A percentile compares a stretch with the other conserved stretches of the same genome.
These are phyloP conservation scores for Prasinococcaceae sp. DNA, from an alignment of 139 green algal genomes.

Conservation along the genomic window DNA sequence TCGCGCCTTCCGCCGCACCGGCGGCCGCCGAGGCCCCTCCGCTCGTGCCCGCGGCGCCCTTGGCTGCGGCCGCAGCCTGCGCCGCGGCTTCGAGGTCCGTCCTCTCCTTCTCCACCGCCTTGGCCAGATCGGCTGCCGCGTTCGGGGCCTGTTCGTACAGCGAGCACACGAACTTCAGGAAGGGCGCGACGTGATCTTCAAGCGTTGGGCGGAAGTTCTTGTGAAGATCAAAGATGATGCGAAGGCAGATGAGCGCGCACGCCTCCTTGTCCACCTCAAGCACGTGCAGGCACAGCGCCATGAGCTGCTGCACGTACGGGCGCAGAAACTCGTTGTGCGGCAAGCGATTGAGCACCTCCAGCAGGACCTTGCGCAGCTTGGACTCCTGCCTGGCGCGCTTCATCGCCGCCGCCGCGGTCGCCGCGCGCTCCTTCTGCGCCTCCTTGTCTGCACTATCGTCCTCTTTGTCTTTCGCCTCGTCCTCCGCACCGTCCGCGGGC, in stretches of 20 bases:
- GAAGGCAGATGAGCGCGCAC: constrained; percentile 59
- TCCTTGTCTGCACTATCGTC: no score
- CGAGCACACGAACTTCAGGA: constrained; percentile 65
- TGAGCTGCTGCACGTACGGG: constrained; percentile 39
- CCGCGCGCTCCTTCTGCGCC: no score
- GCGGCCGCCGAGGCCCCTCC: background rate
- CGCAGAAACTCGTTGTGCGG: constrained; percentile 49
- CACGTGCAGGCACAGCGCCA: constrained; percentile 45
- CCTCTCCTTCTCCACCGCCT: no score
- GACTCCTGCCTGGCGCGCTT: constrained; percentile 32
- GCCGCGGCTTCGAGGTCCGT: background rate
- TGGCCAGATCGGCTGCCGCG: no score
- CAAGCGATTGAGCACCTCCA: constrained; percentile 62
- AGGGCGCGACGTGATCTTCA: constrained; percentile 44
- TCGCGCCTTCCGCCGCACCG: background rate
- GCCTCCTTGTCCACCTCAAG: constrained; percentile 73
- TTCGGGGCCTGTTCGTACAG: no score
- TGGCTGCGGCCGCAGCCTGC: constrained; percentile 2
- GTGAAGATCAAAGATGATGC: constrained; percentile 73
- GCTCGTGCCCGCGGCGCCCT: background rate
- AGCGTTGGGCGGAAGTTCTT: constrained; percentile 56
- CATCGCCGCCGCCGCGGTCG: constrained; percentile 7
- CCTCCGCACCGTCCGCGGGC: no score
- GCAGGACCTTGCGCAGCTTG: constrained; percentile 45
- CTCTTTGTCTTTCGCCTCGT: no score